Evolutionary conservation across 2,329 filamentous ascomycete genomes (phyloP).

Genomic region (Ceratocystis diversiconidia): DNA sequence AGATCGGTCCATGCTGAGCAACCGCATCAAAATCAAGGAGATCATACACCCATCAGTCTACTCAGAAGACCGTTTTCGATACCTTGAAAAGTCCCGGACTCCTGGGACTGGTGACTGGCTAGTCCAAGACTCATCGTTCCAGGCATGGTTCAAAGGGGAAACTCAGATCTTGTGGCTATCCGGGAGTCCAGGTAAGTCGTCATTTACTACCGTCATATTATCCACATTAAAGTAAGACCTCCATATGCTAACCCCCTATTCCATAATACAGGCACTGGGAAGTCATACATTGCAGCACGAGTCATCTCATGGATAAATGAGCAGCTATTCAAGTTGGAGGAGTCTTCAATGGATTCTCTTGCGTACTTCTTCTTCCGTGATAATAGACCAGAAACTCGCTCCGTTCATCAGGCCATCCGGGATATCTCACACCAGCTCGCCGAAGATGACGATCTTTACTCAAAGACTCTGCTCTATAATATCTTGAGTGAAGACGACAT

Average conservation of each 20-base stretch:
- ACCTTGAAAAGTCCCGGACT: slow-evolving; percentile 29
- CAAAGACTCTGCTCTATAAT: slow-evolving; percentile 28
- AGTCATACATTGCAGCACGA: slow-evolving; percentile 32
- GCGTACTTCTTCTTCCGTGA: slow-evolving; percentile 37
- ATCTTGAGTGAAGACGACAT: slow-evolving; percentile 29
- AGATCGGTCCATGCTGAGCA: slow-evolving; percentile 24
- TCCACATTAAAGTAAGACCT: neutral
- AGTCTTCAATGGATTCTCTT: slow-evolving; percentile 21
- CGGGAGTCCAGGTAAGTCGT: slow-evolving; percentile 29
- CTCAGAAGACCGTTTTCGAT: slow-evolving; percentile 30
- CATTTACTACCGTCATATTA: neutral
- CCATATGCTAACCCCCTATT: neutral
- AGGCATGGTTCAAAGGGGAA: slow-evolving; percentile 28
- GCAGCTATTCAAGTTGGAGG: slow-evolving; percentile 24
- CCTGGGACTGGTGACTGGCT: slow-evolving; percentile 35
- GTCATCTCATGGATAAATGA: slow-evolving; percentile 30
- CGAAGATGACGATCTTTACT: slow-evolving; percentile 32
- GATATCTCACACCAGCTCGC: slow-evolving; percentile 35
- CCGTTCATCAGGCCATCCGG: slow-evolving; percentile 31
- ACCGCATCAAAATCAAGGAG: slow-evolving; percentile 28
- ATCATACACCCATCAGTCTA: slow-evolving; percentile 31
- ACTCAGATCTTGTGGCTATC: slow-evolving; percentile 31
- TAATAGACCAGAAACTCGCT: slow-evolving; percentile 33
- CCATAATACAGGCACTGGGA: slow-evolving; percentile 28
- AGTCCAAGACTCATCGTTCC: slow-evolving; percentile 27